phyloP scores from a whole-genome alignment of 495 filamentous ascomycete genomes.

The Astrothelium subdiscretum region DNA sequence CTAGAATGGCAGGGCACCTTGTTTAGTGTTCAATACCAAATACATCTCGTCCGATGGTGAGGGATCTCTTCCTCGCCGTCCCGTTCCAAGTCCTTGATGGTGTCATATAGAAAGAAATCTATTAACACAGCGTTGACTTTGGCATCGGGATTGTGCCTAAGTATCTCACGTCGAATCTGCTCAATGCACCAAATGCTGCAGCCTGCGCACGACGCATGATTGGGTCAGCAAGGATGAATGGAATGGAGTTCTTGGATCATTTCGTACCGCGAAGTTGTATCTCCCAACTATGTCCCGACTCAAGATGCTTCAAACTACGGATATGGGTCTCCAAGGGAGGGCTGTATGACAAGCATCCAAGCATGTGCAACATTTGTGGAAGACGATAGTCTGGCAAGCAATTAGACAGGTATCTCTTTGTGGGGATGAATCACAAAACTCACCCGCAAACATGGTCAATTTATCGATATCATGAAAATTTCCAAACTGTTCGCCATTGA shows the following conservation, averaged over 20 bases:
- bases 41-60: constrained; percentile 88
- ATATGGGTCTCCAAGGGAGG: constrained; percentile 66
- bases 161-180: constrained; percentile 73
- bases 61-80: constrained; percentile 44
- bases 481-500: constrained; percentile 68
- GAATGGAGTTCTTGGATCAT: not conserved
- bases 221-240: not conserved
- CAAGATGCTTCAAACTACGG: constrained; percentile 45
- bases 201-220: constrained; percentile 24
- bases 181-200: constrained; percentile 93
- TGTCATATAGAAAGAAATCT: constrained; percentile 94
- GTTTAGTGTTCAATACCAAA: constrained; percentile 64
- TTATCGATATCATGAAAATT: constrained; percentile 84
- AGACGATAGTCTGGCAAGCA: constrained; percentile 71
- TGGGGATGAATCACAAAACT: too few relatives aligned
- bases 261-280: constrained; percentile 60
- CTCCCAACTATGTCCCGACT: constrained; percentile 69
- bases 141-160: constrained; percentile 53
- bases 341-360: constrained; percentile 75
- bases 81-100: constrained; percentile 70
- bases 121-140: constrained; percentile 82
- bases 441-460: constrained; percentile 92
- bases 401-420: not conserved
- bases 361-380: constrained; percentile 77
- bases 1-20: not conserved